Conservation (phyloP, 768 basidiomycete genomes). For the Suillus clintonianus region DNA sequence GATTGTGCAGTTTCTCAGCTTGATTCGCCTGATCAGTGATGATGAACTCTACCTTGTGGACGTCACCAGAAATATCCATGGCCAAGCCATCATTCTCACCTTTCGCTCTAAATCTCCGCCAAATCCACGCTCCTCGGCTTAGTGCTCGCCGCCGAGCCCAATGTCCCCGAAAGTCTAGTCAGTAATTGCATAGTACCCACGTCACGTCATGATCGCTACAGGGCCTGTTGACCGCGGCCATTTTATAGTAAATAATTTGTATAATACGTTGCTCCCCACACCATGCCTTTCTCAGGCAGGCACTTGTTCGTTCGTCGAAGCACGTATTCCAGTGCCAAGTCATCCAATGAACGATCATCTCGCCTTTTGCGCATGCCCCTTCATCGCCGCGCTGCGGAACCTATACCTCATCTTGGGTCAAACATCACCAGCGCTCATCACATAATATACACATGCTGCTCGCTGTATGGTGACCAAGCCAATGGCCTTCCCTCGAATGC, state of each 20-base stretch:
- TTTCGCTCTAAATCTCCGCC: constrained; percentile 17
- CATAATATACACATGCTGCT: constrained; percentile 2
- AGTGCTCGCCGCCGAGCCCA: constrained; percentile 9
- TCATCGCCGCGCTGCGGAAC: constrained; percentile 4
- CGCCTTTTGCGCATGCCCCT: constrained; percentile 5
- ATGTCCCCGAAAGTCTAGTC: constrained; percentile 6
- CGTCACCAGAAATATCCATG: constrained; percentile 5
- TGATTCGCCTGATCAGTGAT: constrained; percentile 6
- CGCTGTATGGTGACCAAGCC: constrained; percentile 4
- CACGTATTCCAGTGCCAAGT: not conserved
- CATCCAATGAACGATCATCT: constrained; percentile 6
- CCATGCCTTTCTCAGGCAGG: constrained; percentile 11
- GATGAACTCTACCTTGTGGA: not conserved
- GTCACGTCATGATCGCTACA: constrained; percentile 10
- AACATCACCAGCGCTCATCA: constrained; percentile 9
- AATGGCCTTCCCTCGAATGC: not conserved
- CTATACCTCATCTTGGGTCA: constrained; percentile 4
- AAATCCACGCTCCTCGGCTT: constrained; percentile 13
- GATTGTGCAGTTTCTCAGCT: constrained; percentile 1
- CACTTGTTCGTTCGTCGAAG: not conserved
- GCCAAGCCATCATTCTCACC: constrained; percentile 12
- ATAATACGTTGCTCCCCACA: constrained; percentile 7
- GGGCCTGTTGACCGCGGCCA: constrained; percentile 17
- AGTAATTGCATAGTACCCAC: not conserved
- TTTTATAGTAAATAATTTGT: constrained; percentile 5